These are phyloP conservation scores for Violaceomyces palustris DNA, from an alignment of 1,284 basidiomycete species.

Conservation along the genomic window DNA sequence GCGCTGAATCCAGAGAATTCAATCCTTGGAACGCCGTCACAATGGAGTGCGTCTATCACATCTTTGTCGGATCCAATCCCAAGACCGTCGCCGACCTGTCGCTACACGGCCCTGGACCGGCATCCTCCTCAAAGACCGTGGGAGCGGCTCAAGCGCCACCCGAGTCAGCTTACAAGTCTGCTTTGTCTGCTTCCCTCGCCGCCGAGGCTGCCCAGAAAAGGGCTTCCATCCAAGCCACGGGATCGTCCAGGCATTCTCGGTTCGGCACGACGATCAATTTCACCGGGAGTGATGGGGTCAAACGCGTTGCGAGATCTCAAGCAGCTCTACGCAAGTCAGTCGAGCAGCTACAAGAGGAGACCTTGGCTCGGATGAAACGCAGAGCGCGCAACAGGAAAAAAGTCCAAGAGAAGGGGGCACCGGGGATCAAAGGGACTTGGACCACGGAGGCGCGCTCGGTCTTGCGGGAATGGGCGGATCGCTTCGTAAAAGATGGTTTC, in stretches of 20 bases:
- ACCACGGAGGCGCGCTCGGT: constrained; percentile 27
- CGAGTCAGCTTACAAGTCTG: constrained; percentile 4
- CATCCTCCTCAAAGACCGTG: too few species aligned
- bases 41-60: constrained; percentile 48
- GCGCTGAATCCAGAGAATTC: constrained; percentile 40
- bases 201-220: constrained; percentile 34
- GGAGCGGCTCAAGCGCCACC: background rate
- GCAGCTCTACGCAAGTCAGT: constrained; percentile 36
- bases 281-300: constrained; percentile 35
- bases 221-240: constrained; percentile 6
- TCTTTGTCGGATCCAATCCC: constrained; percentile 38
- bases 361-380: constrained; percentile 20
- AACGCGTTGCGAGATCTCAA: constrained; percentile 36
- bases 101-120: too few species aligned
- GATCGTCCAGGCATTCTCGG: constrained; percentile 42
- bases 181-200: constrained; percentile 28
- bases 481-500: constrained; percentile 43
- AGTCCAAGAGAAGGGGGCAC: constrained; percentile 41
- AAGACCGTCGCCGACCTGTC: constrained; percentile 18
- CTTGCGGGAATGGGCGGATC: constrained; percentile 43
- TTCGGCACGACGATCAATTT: constrained; percentile 51
- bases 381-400: constrained; percentile 23
- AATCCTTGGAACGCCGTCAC: constrained; percentile 45
- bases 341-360: constrained; percentile 37
- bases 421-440: constrained; percentile 34